phyloP scores from a whole-genome alignment of 352 stramenopile genomes.

The Globisporangium perplexum region DNA sequence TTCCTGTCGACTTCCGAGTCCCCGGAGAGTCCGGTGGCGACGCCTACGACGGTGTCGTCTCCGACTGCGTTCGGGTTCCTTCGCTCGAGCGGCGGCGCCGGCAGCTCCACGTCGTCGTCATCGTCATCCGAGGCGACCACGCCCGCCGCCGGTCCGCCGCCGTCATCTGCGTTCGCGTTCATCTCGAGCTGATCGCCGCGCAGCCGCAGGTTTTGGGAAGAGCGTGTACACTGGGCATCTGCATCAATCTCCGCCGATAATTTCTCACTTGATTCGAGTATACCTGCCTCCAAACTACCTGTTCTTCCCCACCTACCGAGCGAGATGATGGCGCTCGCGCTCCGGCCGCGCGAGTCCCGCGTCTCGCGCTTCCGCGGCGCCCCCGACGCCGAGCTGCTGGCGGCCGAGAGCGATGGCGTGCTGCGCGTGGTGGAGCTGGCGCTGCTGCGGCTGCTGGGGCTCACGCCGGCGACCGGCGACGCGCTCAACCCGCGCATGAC shows the following conservation, averaged over 20 bases:
- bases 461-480: neutral
- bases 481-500: neutral
- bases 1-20: slow-evolving; percentile 16
- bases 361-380: slow-evolving; percentile 1
- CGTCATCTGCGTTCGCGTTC: slow-evolving; percentile 62
- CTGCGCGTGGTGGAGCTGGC: neutral
- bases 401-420: neutral
- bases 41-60: slow-evolving; percentile 30
- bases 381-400: slow-evolving; percentile 1
- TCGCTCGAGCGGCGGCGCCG: slow-evolving; percentile 17
- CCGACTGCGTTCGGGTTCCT: slow-evolving; percentile 63
- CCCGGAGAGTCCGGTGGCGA: neutral
- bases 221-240: neutral
- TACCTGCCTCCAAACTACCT: no score
- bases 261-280: neutral
- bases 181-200: slow-evolving; percentile 33
- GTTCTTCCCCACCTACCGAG: no score
- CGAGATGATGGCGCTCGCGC: neutral
- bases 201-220: neutral
- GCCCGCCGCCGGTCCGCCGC: slow-evolving; percentile 13
- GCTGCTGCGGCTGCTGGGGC: neutral
- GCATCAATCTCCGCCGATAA: no score
- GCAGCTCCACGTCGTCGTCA: slow-evolving; percentile 17
- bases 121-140: slow-evolving; percentile 10
- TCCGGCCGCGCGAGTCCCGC: neutral